These are phyloP conservation scores for Puccinia polysora DNA, from an alignment of 1,284 basidiomycete genomes.

Conservation along the genomic window DNA sequence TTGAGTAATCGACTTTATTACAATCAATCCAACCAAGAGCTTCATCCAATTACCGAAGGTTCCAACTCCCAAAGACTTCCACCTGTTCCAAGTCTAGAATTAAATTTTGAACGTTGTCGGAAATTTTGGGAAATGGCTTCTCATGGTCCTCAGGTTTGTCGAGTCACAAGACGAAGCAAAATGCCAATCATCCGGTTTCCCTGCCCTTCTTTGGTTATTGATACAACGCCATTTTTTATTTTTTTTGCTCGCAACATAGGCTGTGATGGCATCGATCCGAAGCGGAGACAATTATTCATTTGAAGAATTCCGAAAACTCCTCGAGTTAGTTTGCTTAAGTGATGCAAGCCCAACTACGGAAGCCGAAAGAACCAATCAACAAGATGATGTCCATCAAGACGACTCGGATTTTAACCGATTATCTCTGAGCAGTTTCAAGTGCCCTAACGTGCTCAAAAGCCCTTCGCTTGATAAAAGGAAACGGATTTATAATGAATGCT, in stretches of 20 bases:
- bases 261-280: slow-evolving; percentile 39
- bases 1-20: slow-evolving; percentile 54
- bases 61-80: too few species aligned
- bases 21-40: slow-evolving; percentile 23
- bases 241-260: not conserved
- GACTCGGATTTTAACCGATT: not conserved
- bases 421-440: not conserved
- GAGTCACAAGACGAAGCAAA: too few species aligned
- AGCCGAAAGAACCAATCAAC: not conserved
- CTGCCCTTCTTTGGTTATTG: not conserved
- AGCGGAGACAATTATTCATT: slow-evolving; percentile 33
- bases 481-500: slow-evolving; percentile 35
- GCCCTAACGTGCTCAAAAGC: not conserved
- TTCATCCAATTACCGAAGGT: too few species aligned
- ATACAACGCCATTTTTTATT: not conserved
- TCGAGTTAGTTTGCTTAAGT: slow-evolving; percentile 32
- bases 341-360: not conserved
- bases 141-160: slow-evolving; percentile 36
- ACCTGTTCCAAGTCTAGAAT: slow-evolving; percentile 54
- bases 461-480: slow-evolving; percentile 34
- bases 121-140: slow-evolving; percentile 67
- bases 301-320: slow-evolving; percentile 29
- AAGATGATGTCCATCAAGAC: slow-evolving; percentile 3
- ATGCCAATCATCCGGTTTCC: not conserved
- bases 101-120: slow-evolving; percentile 70